Conservation (phyloP, 2,329 filamentous ascomycete species). For the Penicillium sp. region DNA sequence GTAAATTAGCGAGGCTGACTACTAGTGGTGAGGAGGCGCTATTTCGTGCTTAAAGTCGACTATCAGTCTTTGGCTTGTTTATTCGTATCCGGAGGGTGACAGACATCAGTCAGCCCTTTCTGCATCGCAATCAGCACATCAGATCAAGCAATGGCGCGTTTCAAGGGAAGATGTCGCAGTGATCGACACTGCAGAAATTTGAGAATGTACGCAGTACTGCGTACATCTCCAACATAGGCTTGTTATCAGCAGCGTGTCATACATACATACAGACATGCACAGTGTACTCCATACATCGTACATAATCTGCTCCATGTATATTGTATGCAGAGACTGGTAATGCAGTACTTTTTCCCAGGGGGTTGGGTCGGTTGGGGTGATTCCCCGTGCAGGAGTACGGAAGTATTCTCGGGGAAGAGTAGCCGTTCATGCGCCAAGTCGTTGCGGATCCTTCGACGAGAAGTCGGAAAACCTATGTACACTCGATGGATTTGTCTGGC, state of each 20-base stretch:
- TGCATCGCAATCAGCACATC: background rate
- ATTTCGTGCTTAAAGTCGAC: background rate
- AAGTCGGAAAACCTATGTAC: constrained; percentile 16
- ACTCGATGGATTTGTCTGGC: constrained; percentile 12
- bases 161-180: constrained; percentile 1
- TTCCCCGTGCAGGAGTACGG: constrained; percentile 11
- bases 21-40: background rate
- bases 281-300: constrained; percentile 1
- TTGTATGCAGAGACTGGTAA: background rate
- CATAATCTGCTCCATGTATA: background rate
- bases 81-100: background rate
- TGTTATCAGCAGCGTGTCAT: constrained; percentile 1
- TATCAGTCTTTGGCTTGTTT: constrained; percentile 4
- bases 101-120: background rate
- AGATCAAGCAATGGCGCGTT: constrained; percentile 1
- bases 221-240: no score
- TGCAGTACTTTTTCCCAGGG: constrained; percentile 2
- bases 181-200: constrained; percentile 12
- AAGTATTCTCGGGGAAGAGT: constrained; percentile 15
- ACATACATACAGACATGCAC: constrained; percentile 6
- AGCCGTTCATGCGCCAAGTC: constrained; percentile 15
- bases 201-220: constrained; percentile 1
- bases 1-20: background rate
- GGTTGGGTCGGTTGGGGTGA: background rate
- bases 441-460: constrained; percentile 17